Evolutionary conservation across 2,329 filamentous ascomycete species (phyloP), one percentile per base, ranked within the genome.

Genomic region (Fusarium armeniacum): DNA sequence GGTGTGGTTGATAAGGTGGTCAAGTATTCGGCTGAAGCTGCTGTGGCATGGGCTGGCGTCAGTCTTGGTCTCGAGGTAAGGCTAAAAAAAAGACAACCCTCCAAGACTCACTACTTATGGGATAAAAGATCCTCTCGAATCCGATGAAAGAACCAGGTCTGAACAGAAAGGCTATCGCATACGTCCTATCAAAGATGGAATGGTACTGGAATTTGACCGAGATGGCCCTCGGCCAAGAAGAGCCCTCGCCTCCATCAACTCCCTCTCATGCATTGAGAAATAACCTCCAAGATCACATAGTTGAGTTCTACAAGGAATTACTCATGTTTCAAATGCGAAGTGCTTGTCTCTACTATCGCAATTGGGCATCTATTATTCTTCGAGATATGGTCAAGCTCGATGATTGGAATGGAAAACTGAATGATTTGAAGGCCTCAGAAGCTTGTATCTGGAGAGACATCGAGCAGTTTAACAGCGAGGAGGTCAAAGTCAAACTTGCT

Each of bases 161-260:
- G 4, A 81, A 81, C 38, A 75, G 73, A 3, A 53, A 76, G 11
- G 79, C 78, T 18, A 76, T 83, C 26, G 30, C 60, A 8, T 73
- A 82, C 44, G 76, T 83, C 43, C 30, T 79, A 20, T 72, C 69
- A 6, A 75, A 76, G 50, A 82, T 81, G 75, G 44, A 46, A 20
- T 46, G 44, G 44, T 46, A 46, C 12, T 46, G 44, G 44, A 46
- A 46, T 7, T n/a, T 46, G 18, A 18, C 44, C 6, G 44, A 46
- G 13, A 3, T 30, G 18, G 44, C 13, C 5, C 26, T 46, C 9
- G 6, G 13, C 13, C 26, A 18, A 46, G 24, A 20, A 46, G 10
- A 6, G 12, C 12, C 5, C 43, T 8, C 8, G 7, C 15, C 16
- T 20, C 12, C 12, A 46, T 30, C 22, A 10, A 20, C 26, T 30